Evolutionary conservation across 1,284 basidiomycete species (phyloP), one percentile per base, ranked within the genome.

Genomic region (Papiliotrema fonsecae): DNA sequence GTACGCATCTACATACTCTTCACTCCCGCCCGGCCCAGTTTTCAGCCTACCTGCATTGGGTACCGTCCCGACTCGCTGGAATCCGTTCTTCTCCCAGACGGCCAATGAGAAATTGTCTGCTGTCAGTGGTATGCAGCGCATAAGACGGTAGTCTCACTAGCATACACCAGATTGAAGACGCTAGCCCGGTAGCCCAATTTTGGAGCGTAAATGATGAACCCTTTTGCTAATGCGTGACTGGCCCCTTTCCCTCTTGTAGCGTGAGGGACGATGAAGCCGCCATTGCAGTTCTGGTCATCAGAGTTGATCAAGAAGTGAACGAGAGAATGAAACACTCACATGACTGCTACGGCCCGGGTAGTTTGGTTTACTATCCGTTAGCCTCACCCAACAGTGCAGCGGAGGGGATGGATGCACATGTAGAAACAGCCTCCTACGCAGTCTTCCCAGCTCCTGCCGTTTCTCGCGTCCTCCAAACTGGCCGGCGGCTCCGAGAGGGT

Each of bases 141-240:
- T 45, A 45, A 43, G 40, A n/a, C 25, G 10, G 22, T 37, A 14
- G 37, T 76, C 69, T 88, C 88, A 75, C 85, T 90, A 32, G 83
- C 82, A 72, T 88, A 97, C 30, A 96, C 91, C 40, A 97, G 79
- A 68, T 97, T 97, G 78, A 96, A 97, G 16, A 97, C 88, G 60
- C 86, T 90, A 0, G 82, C 88, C 59, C 83, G 79, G 76, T 93
- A 97, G 9, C 91, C 78, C 47, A 71, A 48, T 11, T 48, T 50
- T 3, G 88, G 91, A 0, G 81, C 93, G 61, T 88, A 91, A 65
- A 87, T 75, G 11, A 94, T 75, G 74, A 83, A 97, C 4, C 87
- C 87, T 54, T 79, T 80, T 1, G 86, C 91, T 26, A 97, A 81
- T 2, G 82, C 77, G 28, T 76, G 74, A 11, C 90, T 91, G 56